Percentiles rank a stretch among this genome's conserved stretches.
Evolutionary conservation across 2,329 filamentous ascomycete genomes (phyloP).

Genomic region (Didymella keratinophila): DNA sequence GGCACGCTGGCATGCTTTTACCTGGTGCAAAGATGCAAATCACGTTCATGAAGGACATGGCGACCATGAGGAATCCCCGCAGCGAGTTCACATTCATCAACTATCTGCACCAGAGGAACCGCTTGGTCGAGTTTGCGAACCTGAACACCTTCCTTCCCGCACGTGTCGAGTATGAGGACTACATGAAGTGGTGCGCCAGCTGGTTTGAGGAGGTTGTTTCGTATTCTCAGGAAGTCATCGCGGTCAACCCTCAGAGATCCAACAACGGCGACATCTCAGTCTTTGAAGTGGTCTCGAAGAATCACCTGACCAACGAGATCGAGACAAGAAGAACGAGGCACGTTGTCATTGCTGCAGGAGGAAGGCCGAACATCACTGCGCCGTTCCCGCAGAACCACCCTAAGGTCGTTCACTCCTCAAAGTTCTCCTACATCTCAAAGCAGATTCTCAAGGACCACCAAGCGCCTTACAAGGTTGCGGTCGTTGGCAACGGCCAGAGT

Average conservation of each 20-base stretch:
- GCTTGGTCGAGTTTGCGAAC: constrained; percentile 92
- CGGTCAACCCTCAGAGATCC: constrained; percentile 68
- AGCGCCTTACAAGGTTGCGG: constrained; percentile 75
- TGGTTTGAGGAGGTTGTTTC: constrained; percentile 77
- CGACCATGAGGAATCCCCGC: constrained; percentile 84
- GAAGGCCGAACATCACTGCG: constrained; percentile 73
- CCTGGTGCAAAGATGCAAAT: constrained; percentile 97
- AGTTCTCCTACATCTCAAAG: constrained; percentile 74
- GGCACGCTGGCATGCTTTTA: constrained; percentile 95
- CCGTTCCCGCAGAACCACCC: constrained; percentile 74
- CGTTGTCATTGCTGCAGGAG: constrained; percentile 74
- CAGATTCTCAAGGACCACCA: constrained; percentile 65
- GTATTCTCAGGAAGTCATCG: constrained; percentile 80
- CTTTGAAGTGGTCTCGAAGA: constrained; percentile 73
- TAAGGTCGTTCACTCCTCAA: constrained; percentile 85
- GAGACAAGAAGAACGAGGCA: constrained; percentile 67
- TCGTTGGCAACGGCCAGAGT: constrained; percentile 89
- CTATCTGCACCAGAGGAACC: constrained; percentile 81
- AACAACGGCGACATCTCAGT: constrained; percentile 63
- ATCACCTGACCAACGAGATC: constrained; percentile 64
- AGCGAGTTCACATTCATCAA: constrained; percentile 96
- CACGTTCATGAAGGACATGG: constrained; percentile 95
- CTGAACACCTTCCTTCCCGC: constrained; percentile 86
- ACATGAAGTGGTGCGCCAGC: constrained; percentile 88
- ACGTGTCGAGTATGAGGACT: constrained; percentile 91